Conservation (phyloP, 148 eudicot species). For the Chenopodium formosanum region DNA sequence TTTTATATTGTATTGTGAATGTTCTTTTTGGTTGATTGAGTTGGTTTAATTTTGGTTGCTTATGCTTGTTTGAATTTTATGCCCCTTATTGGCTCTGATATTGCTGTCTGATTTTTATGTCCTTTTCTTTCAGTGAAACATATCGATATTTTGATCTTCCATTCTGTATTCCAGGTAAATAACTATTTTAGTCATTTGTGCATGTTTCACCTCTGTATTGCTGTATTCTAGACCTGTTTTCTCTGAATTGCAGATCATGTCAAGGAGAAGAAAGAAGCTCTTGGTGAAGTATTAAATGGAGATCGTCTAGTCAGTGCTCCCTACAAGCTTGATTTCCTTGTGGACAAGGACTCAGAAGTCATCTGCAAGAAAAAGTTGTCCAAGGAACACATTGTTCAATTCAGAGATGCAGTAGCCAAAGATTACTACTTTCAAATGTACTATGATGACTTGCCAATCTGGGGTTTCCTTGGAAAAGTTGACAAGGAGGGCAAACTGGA, state of each 20-base stretch:
- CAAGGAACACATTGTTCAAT: constrained; percentile 50
- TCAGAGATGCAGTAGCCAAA: constrained; percentile 59
- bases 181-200: background rate
- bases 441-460: constrained; percentile 68
- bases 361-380: constrained; percentile 51
- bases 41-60: constrained; percentile 3
- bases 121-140: constrained; percentile 50
- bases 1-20: background rate
- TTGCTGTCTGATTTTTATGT: background rate
- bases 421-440: constrained; percentile 77
- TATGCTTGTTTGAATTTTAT: background rate
- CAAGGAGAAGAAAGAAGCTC: constrained; percentile 72
- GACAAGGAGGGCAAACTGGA: constrained; percentile 59
- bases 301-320: constrained; percentile 71
- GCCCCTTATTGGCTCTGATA: background rate
- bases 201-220: background rate
- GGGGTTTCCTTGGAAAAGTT: constrained; percentile 70
- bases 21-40: background rate
- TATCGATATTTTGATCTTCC: constrained; percentile 78
- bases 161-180: constrained; percentile 56
- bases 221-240: background rate
- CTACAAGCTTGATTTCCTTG: constrained; percentile 55
- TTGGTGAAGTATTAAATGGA: constrained; percentile 74
- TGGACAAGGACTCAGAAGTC: constrained; percentile 55
- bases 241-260: constrained; percentile 40